Conservation (phyloP, 192 early-diverging fungal genomes). For the Spizellomyces punctatus region DNA sequence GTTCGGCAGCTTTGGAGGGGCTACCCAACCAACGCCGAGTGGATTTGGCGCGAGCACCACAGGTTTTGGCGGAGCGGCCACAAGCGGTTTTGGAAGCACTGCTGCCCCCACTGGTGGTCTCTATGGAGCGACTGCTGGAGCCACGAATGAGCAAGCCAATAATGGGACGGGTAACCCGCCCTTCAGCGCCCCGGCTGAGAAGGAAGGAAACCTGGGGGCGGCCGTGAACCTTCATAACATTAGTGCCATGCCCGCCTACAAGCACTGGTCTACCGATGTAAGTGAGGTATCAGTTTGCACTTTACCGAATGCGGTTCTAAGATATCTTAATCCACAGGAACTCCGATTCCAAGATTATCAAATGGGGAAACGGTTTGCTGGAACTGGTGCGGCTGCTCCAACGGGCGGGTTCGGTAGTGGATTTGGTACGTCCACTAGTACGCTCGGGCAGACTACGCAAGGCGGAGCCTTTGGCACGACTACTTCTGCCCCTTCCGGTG, state of each 20-base stretch:
- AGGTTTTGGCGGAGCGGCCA: background rate
- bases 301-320: background rate
- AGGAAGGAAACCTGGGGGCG: conserved; percentile 47
- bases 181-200: conserved; percentile 46
- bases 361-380: conserved; percentile 72
- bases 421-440: conserved; percentile 26
- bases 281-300: conserved; percentile 36
- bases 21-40: conserved; percentile 39
- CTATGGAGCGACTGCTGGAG: conserved; percentile 19
- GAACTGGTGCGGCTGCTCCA: conserved; percentile 44
- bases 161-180: conserved; percentile 48
- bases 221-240: conserved; percentile 67
- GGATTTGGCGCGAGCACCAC: conserved; percentile 19
- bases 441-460: conserved; percentile 29
- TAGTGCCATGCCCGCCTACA: conserved; percentile 85
- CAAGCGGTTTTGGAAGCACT: conserved; percentile 47
- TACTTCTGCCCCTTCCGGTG: conserved; percentile 26
- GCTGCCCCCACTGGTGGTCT: conserved; percentile 19
- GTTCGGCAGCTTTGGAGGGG: conserved; percentile 46
- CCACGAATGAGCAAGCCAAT: conserved; percentile 28
- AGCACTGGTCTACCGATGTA: conserved; percentile 75
- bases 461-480: conserved; percentile 40
- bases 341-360: conserved; percentile 87
- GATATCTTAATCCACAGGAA: conserved; percentile 49
- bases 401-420: conserved; percentile 41